phyloP scores from a whole-genome alignment of 805 yeast genomes.

The Yamadazyma ubonensis region DNA sequence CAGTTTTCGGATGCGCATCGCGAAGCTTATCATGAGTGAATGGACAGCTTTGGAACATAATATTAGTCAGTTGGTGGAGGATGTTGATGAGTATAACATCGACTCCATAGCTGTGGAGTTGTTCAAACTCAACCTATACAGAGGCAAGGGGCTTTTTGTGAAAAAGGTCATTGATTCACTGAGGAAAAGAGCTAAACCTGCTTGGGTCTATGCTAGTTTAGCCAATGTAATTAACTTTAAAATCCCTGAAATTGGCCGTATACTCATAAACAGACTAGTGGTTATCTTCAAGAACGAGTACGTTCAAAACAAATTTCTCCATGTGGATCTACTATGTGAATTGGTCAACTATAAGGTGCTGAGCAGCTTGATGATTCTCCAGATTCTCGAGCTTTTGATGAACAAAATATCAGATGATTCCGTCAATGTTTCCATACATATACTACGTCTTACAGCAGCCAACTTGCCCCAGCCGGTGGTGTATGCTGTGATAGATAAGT shows the following conservation, averaged over 20 bases:
- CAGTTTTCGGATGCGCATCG: conserved; percentile 8
- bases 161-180: conserved; percentile 37
- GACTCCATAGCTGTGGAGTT: conserved; percentile 48
- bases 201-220: conserved; percentile 57
- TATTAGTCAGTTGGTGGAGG: conserved; percentile 34
- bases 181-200: conserved; percentile 23
- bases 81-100: conserved; percentile 47
- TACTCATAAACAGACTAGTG: conserved; percentile 52
- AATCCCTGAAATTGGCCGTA: conserved; percentile 66
- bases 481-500: conserved; percentile 54
- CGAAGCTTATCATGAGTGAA: conserved; percentile 3
- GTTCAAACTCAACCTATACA: conserved; percentile 54
- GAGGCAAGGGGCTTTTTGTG: conserved; percentile 64
- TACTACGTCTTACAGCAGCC: conserved; percentile 55
- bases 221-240: conserved; percentile 62
- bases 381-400: conserved; percentile 34
- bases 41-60: neutral
- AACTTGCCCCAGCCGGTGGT: conserved; percentile 48
- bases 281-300: conserved; percentile 57
- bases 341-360: conserved; percentile 61
- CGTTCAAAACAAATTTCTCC: conserved; percentile 42
- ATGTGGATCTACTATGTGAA: conserved; percentile 57
- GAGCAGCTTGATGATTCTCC: conserved; percentile 31
- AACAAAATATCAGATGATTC: conserved; percentile 52
- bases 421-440: conserved; percentile 50